phyloP scores from a whole-genome alignment of 2,329 filamentous ascomycete species.

The Hortaea werneckii region DNA sequence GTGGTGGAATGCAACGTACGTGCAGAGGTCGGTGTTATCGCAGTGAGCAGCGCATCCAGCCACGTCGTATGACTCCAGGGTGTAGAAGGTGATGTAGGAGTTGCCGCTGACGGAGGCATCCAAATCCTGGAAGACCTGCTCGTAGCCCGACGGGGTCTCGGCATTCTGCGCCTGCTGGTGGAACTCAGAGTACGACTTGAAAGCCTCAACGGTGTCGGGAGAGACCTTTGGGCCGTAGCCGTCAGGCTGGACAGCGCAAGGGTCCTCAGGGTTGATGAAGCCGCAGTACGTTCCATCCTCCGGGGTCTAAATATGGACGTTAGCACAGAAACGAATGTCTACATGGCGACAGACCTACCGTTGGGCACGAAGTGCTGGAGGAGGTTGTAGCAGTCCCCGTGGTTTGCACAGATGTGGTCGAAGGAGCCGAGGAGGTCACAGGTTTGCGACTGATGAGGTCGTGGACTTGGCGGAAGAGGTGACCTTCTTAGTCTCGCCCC shows the following conservation, averaged over 20 bases:
- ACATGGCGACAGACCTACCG: neutral
- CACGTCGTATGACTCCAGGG: slow-evolving; percentile 22
- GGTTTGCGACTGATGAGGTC: slow-evolving; percentile 4
- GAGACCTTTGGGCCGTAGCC: slow-evolving; percentile 22
- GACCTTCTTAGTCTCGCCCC: slow-evolving; percentile 3
- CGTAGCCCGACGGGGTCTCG: slow-evolving; percentile 14
- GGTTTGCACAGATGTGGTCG: slow-evolving; percentile 4
- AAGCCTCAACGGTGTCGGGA: slow-evolving; percentile 17
- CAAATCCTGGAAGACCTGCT: slow-evolving; percentile 22
- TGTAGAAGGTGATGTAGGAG: slow-evolving; percentile 24
- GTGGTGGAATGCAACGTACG: neutral
- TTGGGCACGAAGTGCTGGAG: slow-evolving; percentile 15
- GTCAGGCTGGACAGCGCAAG: slow-evolving; percentile 29
- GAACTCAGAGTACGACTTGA: slow-evolving; percentile 17
- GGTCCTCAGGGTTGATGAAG: slow-evolving; percentile 29
- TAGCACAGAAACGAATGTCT: slow-evolving; percentile 1
- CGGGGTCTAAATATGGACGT: neutral
- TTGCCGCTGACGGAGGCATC: slow-evolving; percentile 20
- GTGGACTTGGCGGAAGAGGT: neutral
- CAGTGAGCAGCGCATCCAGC: slow-evolving; percentile 22
- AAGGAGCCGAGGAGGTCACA: neutral
- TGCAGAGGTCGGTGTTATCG: slow-evolving; percentile 23
- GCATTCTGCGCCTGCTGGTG: slow-evolving; percentile 12
- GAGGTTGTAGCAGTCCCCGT: slow-evolving; percentile 11
- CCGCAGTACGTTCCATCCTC: slow-evolving; percentile 23